phyloP scores from a whole-genome alignment of 2,329 filamentous ascomycete genomes.

The Colletotrichum musae region DNA sequence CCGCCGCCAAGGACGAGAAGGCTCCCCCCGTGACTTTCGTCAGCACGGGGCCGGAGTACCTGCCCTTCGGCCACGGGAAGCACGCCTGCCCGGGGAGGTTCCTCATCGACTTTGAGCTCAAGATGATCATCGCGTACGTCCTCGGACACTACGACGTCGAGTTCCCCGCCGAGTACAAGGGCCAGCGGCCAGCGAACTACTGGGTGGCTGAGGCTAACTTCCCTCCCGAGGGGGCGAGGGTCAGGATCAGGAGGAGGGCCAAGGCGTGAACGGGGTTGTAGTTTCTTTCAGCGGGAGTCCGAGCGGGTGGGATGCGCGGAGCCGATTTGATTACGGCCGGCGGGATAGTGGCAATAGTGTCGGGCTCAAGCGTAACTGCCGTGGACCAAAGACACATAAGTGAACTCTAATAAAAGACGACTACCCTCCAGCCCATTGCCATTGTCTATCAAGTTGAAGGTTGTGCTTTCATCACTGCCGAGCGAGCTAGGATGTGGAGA shows the following conservation, averaged over 20 bases:
- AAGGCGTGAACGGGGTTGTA: neutral
- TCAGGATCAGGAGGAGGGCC: conserved; percentile 26
- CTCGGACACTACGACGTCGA: conserved; percentile 38
- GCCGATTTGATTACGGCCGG: neutral
- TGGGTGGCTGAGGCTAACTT: conserved; percentile 39
- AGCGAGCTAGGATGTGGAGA: too few species aligned
- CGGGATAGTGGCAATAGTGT: neutral
- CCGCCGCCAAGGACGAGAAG: conserved; percentile 43
- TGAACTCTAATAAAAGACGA: too few species aligned
- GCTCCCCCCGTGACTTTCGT: conserved; percentile 46
- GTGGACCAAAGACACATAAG: neutral
- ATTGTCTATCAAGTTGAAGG: too few species aligned
- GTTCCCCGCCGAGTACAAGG: conserved; percentile 38
- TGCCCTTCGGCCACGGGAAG: conserved; percentile 54
- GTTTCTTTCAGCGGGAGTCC: neutral
- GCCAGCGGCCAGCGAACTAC: conserved; percentile 34
- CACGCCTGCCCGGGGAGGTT: conserved; percentile 52
- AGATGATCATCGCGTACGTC: conserved; percentile 47
- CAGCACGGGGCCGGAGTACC: conserved; percentile 48
- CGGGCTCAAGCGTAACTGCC: neutral
- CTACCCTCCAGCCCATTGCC: too few species aligned
- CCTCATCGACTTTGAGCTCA: conserved; percentile 50
- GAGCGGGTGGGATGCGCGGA: neutral
- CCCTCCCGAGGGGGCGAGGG: conserved; percentile 17
- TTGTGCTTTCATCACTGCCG: too few species aligned